A percentile compares a stretch with the other conserved stretches of the same genome.
Evolutionary conservation across 805 yeast species (phyloP).

Genomic region (Gaillardinia entomophila): DNA sequence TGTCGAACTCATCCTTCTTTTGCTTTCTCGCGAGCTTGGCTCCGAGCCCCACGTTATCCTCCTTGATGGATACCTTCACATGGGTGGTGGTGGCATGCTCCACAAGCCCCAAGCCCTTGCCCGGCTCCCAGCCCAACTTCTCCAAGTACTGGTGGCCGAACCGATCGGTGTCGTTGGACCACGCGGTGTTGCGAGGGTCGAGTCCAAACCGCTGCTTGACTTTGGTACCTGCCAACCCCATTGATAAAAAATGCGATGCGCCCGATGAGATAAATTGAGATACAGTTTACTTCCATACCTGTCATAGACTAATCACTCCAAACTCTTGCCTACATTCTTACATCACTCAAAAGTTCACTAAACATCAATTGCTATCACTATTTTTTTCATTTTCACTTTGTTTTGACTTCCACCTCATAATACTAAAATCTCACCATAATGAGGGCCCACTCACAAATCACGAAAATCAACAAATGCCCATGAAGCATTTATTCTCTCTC

Average conservation of each 20-base stretch:
- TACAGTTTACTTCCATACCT: too few species aligned
- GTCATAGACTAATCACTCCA: too few species aligned
- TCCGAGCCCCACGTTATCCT: conserved; percentile 86
- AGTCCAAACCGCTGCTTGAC: conserved; percentile 79
- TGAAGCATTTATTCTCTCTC: not conserved
- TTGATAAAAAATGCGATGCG: too few species aligned
- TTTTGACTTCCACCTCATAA: too few species aligned
- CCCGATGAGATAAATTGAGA: too few species aligned
- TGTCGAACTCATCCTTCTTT: conserved; percentile 63
- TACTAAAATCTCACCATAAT: too few species aligned
- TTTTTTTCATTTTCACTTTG: too few species aligned
- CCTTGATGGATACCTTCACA: conserved; percentile 75
- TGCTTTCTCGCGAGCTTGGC: conserved; percentile 59
- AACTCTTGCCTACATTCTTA: too few species aligned
- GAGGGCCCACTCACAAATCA: too few species aligned
- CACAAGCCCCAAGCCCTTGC: conserved; percentile 76
- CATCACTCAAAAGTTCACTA: too few species aligned
- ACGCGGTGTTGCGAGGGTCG: conserved; percentile 90
- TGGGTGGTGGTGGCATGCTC: conserved; percentile 68
- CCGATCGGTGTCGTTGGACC: conserved; percentile 81
- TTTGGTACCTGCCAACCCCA: conserved; percentile 82
- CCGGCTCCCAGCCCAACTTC: conserved; percentile 89
- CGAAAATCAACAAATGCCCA: not conserved
- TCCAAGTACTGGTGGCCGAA: conserved; percentile 86
- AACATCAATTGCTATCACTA: too few species aligned